phyloP scores from a whole-genome alignment of 2,329 filamentous ascomycete genomes.

The Scorias spongiosa region DNA sequence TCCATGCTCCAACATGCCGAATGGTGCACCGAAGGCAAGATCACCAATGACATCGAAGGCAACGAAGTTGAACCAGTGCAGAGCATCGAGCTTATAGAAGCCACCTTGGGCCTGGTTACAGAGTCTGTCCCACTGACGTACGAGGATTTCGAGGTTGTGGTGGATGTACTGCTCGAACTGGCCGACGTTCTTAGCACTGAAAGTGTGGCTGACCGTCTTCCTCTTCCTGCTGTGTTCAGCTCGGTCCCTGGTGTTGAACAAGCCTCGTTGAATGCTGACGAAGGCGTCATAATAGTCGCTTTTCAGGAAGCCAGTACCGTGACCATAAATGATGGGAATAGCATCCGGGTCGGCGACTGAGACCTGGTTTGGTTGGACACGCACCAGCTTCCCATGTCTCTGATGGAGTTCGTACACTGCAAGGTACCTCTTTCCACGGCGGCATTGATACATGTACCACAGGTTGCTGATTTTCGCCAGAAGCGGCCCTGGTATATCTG shows the following conservation, averaged over 20 bases:
- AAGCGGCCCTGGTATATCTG: conserved; percentile 46
- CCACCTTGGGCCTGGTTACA: conserved; percentile 35
- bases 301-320: conserved; percentile 36
- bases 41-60: conserved; percentile 13
- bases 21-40: conserved; percentile 44
- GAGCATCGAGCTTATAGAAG: conserved; percentile 25
- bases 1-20: conserved; percentile 72
- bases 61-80: conserved; percentile 13
- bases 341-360: conserved; percentile 68
- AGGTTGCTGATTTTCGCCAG: conserved; percentile 57
- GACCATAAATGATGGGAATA: conserved; percentile 61
- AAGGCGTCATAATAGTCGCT: conserved; percentile 86
- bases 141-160: conserved; percentile 59
- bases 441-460: conserved; percentile 54
- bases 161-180: conserved; percentile 87
- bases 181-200: conserved; percentile 62
- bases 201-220: conserved; percentile 77
- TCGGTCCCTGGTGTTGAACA: conserved; percentile 81
- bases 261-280: conserved; percentile 66
- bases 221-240: conserved; percentile 75
- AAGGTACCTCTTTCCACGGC: conserved; percentile 43
- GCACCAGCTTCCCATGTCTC: conserved; percentile 62
- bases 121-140: conserved; percentile 56
- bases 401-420: conserved; percentile 59
- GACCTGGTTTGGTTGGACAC: conserved; percentile 73